Percentiles rank a stretch among this genome's conserved stretches.
phyloP scores from a whole-genome alignment of 441 rosid species.

The Euphorbia schlechtendalii region DNA sequence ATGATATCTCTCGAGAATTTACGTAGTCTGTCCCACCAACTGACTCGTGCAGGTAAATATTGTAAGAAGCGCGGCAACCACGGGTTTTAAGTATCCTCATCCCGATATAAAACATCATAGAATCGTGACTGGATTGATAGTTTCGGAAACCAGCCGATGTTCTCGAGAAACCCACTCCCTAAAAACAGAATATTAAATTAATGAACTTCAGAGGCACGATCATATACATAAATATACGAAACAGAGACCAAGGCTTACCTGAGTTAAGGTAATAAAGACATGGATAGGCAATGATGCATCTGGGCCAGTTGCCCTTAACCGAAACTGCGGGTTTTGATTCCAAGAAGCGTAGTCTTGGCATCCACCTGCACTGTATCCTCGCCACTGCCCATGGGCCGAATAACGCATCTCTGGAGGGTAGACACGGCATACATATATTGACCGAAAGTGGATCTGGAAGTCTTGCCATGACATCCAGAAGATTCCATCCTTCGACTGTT shows the following conservation, averaged over 20 bases:
- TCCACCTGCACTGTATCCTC: constrained; percentile 98
- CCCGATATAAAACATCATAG: constrained; percentile 96
- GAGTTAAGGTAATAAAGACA: constrained; percentile 95
- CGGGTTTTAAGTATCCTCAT: constrained; percentile 99
- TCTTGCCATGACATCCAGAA: constrained; percentile 99
- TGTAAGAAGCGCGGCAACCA: constrained; percentile 93
- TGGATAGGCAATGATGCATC: constrained; percentile 92
- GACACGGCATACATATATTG: constrained; percentile 96
- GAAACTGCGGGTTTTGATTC: constrained; percentile 99
- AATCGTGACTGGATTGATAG: constrained; percentile 96
- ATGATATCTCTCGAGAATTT: constrained; percentile 97
- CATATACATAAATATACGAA: too few species aligned
- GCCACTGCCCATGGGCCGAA: constrained; percentile 97
- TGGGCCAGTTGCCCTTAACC: constrained; percentile 81
- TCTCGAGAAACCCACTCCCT: constrained; percentile 99
- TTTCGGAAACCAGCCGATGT: constrained; percentile 93
- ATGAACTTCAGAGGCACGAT: neutral
- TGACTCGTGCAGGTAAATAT: constrained; percentile 96
- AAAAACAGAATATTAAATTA: constrained; percentile 18
- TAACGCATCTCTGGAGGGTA: constrained; percentile 98
- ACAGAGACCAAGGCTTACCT: constrained; percentile 55
- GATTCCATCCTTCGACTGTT: constrained; percentile 97
- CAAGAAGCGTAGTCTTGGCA: constrained; percentile 99
- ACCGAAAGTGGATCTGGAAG: constrained; percentile 98
- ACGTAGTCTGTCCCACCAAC: constrained; percentile 99